A percentile compares a stretch with the other conserved stretches of the same genome.
These are phyloP conservation scores for Cytidiella melzeri DNA, from an alignment of 768 basidiomycete species.

Conservation along the genomic window DNA sequence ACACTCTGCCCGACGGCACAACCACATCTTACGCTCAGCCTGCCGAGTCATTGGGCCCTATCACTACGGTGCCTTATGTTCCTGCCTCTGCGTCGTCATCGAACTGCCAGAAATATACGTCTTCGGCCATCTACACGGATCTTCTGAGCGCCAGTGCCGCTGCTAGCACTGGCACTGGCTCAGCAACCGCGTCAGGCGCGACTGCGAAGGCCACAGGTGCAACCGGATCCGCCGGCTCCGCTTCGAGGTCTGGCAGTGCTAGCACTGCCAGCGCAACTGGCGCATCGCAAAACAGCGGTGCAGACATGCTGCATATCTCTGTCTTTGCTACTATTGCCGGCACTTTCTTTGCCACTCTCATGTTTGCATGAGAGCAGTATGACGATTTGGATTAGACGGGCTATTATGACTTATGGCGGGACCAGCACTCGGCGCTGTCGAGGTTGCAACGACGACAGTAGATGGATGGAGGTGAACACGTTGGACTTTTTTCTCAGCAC, in stretches of 20 bases:
- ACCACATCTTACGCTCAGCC: constrained; percentile 42
- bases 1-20: constrained; percentile 31
- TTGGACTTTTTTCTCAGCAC: no score
- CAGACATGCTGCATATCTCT: constrained; percentile 23
- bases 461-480: no score
- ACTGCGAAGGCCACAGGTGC: constrained; percentile 5
- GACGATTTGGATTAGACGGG: no score
- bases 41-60: constrained; percentile 39
- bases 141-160: constrained; percentile 6
- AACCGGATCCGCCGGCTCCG: constrained; percentile 3
- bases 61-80: constrained; percentile 38
- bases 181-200: constrained; percentile 9
- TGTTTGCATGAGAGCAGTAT: no score
- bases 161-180: constrained; percentile 6
- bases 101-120: constrained; percentile 35
- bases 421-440: no score
- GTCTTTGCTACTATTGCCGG: constrained; percentile 26
- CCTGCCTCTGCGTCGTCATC: constrained; percentile 35
- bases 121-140: constrained; percentile 30
- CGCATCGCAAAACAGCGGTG: constrained; percentile 12
- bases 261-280: constrained; percentile 15
- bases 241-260: constrained; percentile 2
- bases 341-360: constrained; percentile 30
- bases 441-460: no score
- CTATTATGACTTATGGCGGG: no score